These are phyloP conservation scores for Paecilomyces niveus DNA, from an alignment of 2,329 filamentous ascomycete genomes.

Conservation along the genomic window DNA sequence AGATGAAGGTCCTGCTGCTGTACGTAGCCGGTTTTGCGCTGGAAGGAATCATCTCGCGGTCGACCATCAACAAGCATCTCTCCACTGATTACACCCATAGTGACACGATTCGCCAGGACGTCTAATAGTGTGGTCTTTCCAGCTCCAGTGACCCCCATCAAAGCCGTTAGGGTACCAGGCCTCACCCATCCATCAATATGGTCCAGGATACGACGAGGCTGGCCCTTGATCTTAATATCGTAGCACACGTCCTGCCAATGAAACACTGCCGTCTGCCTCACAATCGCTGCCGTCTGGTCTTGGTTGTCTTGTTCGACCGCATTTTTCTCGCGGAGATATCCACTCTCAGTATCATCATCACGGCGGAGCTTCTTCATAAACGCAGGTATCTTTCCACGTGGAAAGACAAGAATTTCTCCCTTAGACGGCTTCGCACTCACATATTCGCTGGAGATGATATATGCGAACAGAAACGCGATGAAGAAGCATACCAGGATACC, in stretches of 20 bases:
- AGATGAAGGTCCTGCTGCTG: conserved; percentile 90
- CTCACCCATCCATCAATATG: conserved; percentile 91
- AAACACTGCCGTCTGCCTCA: conserved; percentile 68
- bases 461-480: conserved; percentile 53
- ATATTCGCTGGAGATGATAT: conserved; percentile 59
- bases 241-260: conserved; percentile 83
- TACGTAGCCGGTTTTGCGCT: conserved; percentile 86
- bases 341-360: conserved; percentile 16
- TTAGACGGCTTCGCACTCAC: conserved; percentile 59
- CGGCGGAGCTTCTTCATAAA: conserved; percentile 13
- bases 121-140: conserved; percentile 89
- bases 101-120: conserved; percentile 75
- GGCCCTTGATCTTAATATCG: conserved; percentile 71
- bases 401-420: conserved; percentile 70
- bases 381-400: conserved; percentile 56
- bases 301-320: conserved; percentile 17
- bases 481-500: conserved; percentile 62
- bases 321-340: not conserved
- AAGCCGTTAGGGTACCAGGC: conserved; percentile 78
- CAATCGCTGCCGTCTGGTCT: conserved; percentile 40
- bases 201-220: conserved; percentile 69
- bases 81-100: conserved; percentile 84
- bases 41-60: conserved; percentile 72
- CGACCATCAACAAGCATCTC: conserved; percentile 78
- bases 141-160: conserved; percentile 85